These are phyloP conservation scores for Boletus patriciae DNA, from an alignment of 768 basidiomycete species.

Conservation along the genomic window DNA sequence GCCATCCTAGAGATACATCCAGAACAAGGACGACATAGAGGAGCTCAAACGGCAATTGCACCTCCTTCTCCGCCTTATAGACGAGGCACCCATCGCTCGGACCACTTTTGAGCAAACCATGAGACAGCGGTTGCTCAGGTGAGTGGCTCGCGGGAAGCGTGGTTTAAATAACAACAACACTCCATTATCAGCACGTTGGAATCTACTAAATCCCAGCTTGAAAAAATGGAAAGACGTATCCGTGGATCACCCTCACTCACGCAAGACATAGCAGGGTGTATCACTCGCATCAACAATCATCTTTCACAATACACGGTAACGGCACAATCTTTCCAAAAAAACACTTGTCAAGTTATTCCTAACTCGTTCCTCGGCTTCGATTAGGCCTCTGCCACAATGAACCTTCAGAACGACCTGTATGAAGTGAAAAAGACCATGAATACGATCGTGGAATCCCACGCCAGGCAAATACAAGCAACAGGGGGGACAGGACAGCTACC, in stretches of 20 bases:
- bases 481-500: too few relatives aligned
- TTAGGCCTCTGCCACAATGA: too few relatives aligned
- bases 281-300: not conserved
- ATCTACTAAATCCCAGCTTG: not conserved
- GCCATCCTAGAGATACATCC: not conserved
- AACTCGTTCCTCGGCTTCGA: too few relatives aligned
- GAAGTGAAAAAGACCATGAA: too few relatives aligned
- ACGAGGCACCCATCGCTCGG: not conserved
- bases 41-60: not conserved
- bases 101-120: not conserved
- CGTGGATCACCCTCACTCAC: not conserved
- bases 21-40: conserved; percentile 9
- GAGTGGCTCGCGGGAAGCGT: not conserved
- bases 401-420: too few relatives aligned
- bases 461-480: too few relatives aligned
- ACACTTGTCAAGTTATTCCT: too few relatives aligned
- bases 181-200: not conserved
- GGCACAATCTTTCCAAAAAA: too few relatives aligned
- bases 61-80: not conserved
- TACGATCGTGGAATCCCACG: too few relatives aligned
- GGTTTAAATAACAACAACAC: not conserved
- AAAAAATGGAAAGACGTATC: not conserved
- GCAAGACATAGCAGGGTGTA: not conserved
- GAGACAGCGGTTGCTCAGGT: not conserved
- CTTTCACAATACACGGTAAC: not conserved